Evolutionary conservation across 495 filamentous ascomycete species (phyloP), one percentile per base, ranked within the genome.

Genomic region (Polyplosphaeria fusca): DNA sequence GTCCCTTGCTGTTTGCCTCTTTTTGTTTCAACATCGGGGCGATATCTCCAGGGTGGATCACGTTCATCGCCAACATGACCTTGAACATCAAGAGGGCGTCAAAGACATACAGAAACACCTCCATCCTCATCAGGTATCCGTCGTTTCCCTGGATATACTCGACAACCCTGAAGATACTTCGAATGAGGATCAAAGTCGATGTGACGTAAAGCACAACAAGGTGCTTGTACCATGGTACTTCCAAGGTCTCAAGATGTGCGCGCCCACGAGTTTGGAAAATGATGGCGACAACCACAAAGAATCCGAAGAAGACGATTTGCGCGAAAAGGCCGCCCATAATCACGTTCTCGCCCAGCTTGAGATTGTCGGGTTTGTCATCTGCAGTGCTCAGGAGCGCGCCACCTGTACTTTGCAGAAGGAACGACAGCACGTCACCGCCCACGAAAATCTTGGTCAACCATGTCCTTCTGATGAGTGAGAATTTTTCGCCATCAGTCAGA

Each of bases 31-130:
- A 28, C 54, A 59, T 12, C 0, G 24, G 35, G 16, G 58, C 27
- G 19, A 67, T 57, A 19, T 67, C 68, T 19, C 55, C 70, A 18
- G 76, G 77, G 60, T 79, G 71, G n/a, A 72, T 57, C 4, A 71
- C 57, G 46, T 73, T 76, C 49, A 85, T 77, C 1, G 78, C 51
- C 0, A 77, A 54, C 67, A 80, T 77, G 16, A 77, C 79, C 0
- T 65, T 5, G 20, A 82, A 60, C 83, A 89, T 87, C 39, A 82
- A 58, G 39, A 75, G 41, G 13, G 76, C 71, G 64, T 89, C 85
- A 56, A 87, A 86, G 2, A 83, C 61, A 61, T 86, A 88, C 47
- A 87, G 63, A 53, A 79, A 80, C 44, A 73, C 76, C 68, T 88
- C 85, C 37, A 81, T 72, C 16, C 46, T 61, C 56, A 84, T 63